Evolutionary conservation across 2,329 filamentous ascomycete species (phyloP).

Genomic region (Ophiostoma perfectum): DNA sequence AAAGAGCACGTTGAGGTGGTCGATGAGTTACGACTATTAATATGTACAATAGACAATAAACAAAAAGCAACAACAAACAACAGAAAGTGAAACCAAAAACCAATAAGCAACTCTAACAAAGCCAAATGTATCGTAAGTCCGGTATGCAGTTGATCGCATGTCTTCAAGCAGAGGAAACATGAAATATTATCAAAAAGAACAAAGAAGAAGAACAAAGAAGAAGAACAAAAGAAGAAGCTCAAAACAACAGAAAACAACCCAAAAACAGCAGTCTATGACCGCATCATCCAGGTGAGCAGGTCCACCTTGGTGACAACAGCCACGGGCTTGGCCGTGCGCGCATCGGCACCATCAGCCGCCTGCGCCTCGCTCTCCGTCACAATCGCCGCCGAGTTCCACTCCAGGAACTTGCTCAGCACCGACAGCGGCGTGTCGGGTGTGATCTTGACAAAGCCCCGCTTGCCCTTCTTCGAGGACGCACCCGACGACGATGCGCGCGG

Average conservation of each 20-base stretch:
- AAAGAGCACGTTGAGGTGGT: slow-evolving; percentile 4
- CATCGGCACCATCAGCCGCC: slow-evolving; percentile 38
- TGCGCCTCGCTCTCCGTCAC: slow-evolving; percentile 65
- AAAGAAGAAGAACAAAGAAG: neutral
- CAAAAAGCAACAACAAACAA: neutral
- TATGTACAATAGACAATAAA: neutral
- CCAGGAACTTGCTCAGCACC: slow-evolving; percentile 84
- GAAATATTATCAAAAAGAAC: too few relatives aligned
- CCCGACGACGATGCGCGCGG: slow-evolving; percentile 42
- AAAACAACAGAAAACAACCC: slow-evolving; percentile 9
- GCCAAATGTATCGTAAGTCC: neutral
- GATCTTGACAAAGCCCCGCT: slow-evolving; percentile 84
- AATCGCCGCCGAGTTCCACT: slow-evolving; percentile 95
- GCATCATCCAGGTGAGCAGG: slow-evolving; percentile 85
- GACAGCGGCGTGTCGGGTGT: slow-evolving; percentile 81
- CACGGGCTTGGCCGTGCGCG: slow-evolving; percentile 64
- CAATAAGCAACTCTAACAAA: neutral
- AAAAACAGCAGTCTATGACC: slow-evolving; percentile 33
- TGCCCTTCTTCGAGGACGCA: slow-evolving; percentile 32
- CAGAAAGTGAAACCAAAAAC: neutral
- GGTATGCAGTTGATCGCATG: slow-evolving; percentile 10
- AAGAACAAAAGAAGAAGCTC: neutral
- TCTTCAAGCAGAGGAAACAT: too few relatives aligned
- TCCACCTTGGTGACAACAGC: slow-evolving; percentile 97
- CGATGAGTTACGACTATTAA: neutral